Evolutionary conservation across 2,329 filamentous ascomycete genomes (phyloP).

Genomic region (Fusarium floridanum): DNA sequence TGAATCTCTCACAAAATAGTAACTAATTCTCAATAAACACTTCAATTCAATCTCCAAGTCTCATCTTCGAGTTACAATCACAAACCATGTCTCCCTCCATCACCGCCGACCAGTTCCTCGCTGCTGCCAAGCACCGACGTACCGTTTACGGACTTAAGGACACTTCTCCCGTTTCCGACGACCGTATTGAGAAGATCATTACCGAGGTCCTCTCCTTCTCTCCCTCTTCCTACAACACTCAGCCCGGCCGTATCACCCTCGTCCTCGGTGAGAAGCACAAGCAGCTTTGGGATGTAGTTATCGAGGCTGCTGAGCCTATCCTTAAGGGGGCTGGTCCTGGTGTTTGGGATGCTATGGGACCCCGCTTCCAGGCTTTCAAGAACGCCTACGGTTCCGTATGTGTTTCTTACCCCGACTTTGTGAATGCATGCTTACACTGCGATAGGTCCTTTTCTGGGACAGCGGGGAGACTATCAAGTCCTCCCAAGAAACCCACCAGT

Average conservation of each 20-base stretch:
- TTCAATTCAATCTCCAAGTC: background rate
- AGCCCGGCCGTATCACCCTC: slow-evolving; percentile 25
- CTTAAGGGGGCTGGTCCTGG: slow-evolving; percentile 28
- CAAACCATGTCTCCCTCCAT: slow-evolving; percentile 2
- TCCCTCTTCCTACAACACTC: slow-evolving; percentile 45
- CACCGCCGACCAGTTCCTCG: slow-evolving; percentile 44
- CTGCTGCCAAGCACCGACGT: slow-evolving; percentile 47
- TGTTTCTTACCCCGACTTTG: background rate
- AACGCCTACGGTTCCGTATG: slow-evolving; percentile 44
- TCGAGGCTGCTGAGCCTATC: slow-evolving; percentile 30
- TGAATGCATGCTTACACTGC: background rate
- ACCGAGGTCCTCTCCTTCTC: slow-evolving; percentile 37
- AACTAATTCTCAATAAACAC: background rate
- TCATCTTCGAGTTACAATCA: background rate
- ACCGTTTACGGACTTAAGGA: slow-evolving; percentile 46
- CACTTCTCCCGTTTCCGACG: slow-evolving; percentile 47
- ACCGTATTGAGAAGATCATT: slow-evolving; percentile 47
- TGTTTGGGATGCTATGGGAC: slow-evolving; percentile 37
- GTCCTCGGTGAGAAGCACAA: slow-evolving; percentile 42
- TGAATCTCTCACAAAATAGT: background rate
- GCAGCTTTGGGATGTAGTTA: slow-evolving; percentile 40
- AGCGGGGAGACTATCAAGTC: slow-evolving; percentile 32
- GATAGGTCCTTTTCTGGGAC: slow-evolving; percentile 44
- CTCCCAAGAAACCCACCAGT: slow-evolving; percentile 28
- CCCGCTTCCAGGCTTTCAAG: slow-evolving; percentile 34